Evolutionary conservation across 2,329 filamentous ascomycete species (phyloP), one percentile per base, ranked within the genome.

Genomic region (Bisporella sp.): DNA sequence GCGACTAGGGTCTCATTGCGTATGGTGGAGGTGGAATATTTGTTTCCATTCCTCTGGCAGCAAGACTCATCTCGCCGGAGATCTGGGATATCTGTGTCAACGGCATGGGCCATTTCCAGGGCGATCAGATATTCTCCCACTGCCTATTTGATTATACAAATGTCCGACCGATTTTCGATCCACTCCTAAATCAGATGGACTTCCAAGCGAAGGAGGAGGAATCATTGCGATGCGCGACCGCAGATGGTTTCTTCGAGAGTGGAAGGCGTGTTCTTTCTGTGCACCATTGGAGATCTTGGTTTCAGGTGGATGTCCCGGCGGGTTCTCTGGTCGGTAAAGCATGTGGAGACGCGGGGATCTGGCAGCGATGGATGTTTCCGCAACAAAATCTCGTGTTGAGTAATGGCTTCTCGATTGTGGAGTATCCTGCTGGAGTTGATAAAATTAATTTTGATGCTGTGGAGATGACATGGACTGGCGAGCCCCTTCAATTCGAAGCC

Each of bases 401-500:
- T 21, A 75, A 74, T 53, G 72, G 72, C 1, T 74, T 67, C 49
- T 57, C 54, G 4, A 55, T 63, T 11, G 54, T 49, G 1, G 53
- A 62, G 21, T 63, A 62, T 49, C 55, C 55, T 1, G 31, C 48
- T 1, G 56, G 57, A 5, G 49, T 57, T 9, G 41, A 37, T 4
- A 39, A 35, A 4, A 31, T 54, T 3, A 53, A 64, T 5, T 54
- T 64, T 8, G 58, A 62, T 21, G 63, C 66, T 21, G 59, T 67
- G 13, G 72, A 74, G 56, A 59, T 67, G 51, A 73, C 72, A 4
- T 49, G 70, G 58, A 44, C 53, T 11, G 59, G 55, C 66, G 32
- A 72, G 75, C 58, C 70, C 71, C 5, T 69, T 71, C 50, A 72
- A 70, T 50, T 68, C 66, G 58, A 70, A 57, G 57, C 59, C 3